Conservation (phyloP, 257 asterid genomes). For the Solanum sitiens region DNA sequence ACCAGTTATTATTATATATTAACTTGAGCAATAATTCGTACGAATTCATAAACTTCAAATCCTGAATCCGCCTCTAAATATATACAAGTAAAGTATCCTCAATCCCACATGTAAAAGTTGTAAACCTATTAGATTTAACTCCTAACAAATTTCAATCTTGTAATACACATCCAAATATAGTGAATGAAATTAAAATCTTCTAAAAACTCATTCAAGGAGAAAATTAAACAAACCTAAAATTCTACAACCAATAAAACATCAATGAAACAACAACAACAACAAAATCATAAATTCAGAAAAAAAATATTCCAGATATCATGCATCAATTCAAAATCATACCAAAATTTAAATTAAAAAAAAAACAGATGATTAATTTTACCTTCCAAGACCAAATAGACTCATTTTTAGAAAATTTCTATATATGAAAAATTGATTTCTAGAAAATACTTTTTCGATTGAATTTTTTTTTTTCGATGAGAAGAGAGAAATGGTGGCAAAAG, state of each 20-base stretch:
- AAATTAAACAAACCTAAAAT: background rate
- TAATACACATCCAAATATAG: background rate
- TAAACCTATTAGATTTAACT: background rate
- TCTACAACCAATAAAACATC: background rate
- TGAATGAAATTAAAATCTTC: background rate
- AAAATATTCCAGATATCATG: background rate
- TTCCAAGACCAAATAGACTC: slow-evolving; percentile 97
- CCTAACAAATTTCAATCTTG: background rate
- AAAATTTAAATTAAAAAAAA: background rate
- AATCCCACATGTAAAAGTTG: background rate
- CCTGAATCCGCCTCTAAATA: background rate
- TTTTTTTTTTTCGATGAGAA: background rate
- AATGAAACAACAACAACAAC: background rate
- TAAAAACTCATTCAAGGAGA: background rate
- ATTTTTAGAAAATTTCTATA: background rate
- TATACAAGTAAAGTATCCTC: background rate
- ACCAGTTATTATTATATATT: background rate
- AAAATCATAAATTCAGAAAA: background rate
- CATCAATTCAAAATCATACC: background rate
- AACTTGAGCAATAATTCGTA: background rate
- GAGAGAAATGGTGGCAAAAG: background rate
- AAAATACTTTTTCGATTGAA: background rate
- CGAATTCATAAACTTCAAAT: background rate
- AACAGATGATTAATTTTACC: slow-evolving; percentile 18
- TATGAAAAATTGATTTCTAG: background rate